These are phyloP conservation scores for Metarhizium brunneum DNA, from an alignment of 2,329 filamentous ascomycete species.

Conservation along the genomic window DNA sequence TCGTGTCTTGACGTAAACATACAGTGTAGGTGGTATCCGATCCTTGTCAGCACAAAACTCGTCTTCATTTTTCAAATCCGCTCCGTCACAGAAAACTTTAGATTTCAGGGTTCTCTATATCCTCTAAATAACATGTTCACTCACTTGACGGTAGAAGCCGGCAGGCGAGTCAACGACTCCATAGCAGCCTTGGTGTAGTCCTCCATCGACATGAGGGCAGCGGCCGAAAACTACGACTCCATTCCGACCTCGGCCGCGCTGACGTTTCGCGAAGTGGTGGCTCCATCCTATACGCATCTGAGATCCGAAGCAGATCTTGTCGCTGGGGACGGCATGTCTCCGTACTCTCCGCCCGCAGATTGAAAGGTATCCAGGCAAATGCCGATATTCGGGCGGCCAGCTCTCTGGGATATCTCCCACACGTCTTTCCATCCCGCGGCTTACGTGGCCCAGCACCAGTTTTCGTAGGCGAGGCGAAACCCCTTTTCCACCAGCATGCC, in stretches of 20 bases:
- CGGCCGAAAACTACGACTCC: slow-evolving; percentile 37
- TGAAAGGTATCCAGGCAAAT: slow-evolving; percentile 75
- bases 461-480: slow-evolving; percentile 64
- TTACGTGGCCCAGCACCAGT: slow-evolving; percentile 73
- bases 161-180: neutral
- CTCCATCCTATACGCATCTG: slow-evolving; percentile 59
- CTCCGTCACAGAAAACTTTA: too few species aligned
- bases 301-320: slow-evolving; percentile 67
- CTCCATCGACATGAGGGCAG: neutral
- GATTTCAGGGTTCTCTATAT: too few species aligned
- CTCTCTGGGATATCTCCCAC: slow-evolving; percentile 57
- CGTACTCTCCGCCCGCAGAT: slow-evolving; percentile 63
- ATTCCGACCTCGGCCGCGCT: slow-evolving; percentile 48
- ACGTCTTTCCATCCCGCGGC: slow-evolving; percentile 60
- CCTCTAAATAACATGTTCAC: too few species aligned
- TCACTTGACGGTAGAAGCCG: neutral
- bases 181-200: neutral
- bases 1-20: too few species aligned
- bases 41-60: too few species aligned
- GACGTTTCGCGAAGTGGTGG: slow-evolving; percentile 43
- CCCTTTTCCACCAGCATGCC: slow-evolving; percentile 49
- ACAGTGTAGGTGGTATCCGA: too few species aligned
- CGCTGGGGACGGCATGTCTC: slow-evolving; percentile 58
- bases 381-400: slow-evolving; percentile 57
- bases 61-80: too few species aligned